Percentiles rank a stretch among this genome's conserved stretches.
Evolutionary conservation across 2,329 filamentous ascomycete species (phyloP).

Genomic region (Paecilomyces variotii): DNA sequence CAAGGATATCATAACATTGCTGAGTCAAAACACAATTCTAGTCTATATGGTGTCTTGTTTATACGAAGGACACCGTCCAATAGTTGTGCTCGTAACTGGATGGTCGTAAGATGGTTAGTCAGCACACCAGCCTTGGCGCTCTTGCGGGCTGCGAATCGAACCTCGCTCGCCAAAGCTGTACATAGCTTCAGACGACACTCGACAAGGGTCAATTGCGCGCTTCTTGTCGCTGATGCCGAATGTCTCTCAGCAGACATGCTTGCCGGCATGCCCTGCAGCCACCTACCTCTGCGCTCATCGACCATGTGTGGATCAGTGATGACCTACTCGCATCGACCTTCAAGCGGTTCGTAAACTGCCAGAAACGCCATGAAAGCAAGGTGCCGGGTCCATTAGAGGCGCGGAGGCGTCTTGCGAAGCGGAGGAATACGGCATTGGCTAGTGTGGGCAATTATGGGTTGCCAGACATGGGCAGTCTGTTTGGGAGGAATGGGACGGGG

Average conservation of each 20-base stretch:
- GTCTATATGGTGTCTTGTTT: not conserved
- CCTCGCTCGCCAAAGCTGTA: not conserved
- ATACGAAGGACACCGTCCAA: not conserved
- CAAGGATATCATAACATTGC: not conserved
- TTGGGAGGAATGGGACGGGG: slow-evolving; percentile 32
- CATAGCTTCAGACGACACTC: not conserved
- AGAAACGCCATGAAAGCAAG: slow-evolving; percentile 50
- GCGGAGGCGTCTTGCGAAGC: slow-evolving; percentile 46
- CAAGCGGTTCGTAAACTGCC: slow-evolving; percentile 37
- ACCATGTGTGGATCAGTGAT: slow-evolving; percentile 41
- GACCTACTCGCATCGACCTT: slow-evolving; percentile 40
- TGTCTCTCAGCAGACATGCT: slow-evolving; percentile 37
- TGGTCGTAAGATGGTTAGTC: not conserved
- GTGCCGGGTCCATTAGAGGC: slow-evolving; percentile 58
- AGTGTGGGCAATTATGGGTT: slow-evolving; percentile 19
- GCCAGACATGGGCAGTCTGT: slow-evolving; percentile 32
- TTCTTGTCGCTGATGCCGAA: slow-evolving; percentile 16
- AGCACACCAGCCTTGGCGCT: not conserved
- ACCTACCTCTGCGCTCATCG: slow-evolving; percentile 16
- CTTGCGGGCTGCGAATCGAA: not conserved
- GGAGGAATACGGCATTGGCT: slow-evolving; percentile 46
- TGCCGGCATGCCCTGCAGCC: slow-evolving; percentile 30
- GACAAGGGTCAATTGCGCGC: not conserved
- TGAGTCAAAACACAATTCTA: not conserved
- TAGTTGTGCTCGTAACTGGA: not conserved